phyloP scores from a whole-genome alignment of 164 flowering plant genomes.

The Buxus sempervirens region DNA sequence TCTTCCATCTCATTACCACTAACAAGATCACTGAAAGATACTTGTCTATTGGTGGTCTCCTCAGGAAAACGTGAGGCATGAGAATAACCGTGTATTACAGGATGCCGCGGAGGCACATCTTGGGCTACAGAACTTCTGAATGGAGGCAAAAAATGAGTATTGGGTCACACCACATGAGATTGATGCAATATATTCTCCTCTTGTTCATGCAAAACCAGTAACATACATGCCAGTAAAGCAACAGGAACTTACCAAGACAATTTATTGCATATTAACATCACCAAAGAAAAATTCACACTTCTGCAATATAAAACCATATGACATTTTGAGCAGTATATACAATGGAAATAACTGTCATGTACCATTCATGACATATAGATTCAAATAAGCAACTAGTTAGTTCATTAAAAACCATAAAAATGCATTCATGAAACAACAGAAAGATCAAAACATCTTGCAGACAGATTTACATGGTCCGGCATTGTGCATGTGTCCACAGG shows the following conservation, averaged over 20 bases:
- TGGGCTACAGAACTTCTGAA: constrained; percentile 41
- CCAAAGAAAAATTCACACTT: too few species aligned
- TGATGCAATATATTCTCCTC: not conserved
- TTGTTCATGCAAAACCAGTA: not conserved
- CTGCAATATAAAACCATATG: too few species aligned
- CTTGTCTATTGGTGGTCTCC: constrained; percentile 46
- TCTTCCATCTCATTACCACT: constrained; percentile 59
- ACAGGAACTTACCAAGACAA: not conserved
- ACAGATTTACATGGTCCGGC: too few species aligned
- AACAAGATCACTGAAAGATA: constrained; percentile 58
- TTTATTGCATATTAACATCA: not conserved
- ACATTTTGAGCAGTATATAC: too few species aligned
- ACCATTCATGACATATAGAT: too few species aligned
- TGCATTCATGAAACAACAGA: too few species aligned
- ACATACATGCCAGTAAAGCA: constrained; percentile 3
- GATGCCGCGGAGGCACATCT: constrained; percentile 31
- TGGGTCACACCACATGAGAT: not conserved
- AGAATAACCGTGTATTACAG: constrained; percentile 26
- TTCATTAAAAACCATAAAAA: too few species aligned
- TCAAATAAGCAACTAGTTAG: too few species aligned
- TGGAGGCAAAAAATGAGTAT: constrained; percentile 4
- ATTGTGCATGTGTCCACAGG: too few species aligned
- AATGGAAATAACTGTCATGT: too few species aligned
- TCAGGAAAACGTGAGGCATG: constrained; percentile 30
- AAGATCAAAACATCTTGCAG: too few species aligned